phyloP scores from a whole-genome alignment of 2,329 filamentous ascomycete species.

The Neonectria faginata region DNA sequence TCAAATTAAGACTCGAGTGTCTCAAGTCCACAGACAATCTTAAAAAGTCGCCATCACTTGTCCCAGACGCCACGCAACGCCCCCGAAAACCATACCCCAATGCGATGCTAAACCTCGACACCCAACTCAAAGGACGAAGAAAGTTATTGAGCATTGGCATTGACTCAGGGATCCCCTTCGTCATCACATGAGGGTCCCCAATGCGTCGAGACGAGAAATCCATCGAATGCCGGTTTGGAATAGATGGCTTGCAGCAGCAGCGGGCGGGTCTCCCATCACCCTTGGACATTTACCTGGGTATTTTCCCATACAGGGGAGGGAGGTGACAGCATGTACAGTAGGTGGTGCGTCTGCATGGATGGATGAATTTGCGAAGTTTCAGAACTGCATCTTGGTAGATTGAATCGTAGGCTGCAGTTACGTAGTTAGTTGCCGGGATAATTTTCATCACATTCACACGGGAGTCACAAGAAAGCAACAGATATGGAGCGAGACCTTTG shows the following conservation, averaged over 20 bases:
- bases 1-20: neutral
- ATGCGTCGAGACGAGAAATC: slow-evolving; percentile 4
- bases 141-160: neutral
- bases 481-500: neutral
- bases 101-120: neutral
- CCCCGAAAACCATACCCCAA: neutral
- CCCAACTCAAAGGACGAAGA: neutral
- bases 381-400: slow-evolving; percentile 17
- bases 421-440: slow-evolving; percentile 18
- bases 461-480: slow-evolving; percentile 4
- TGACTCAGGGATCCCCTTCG: neutral
- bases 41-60: neutral
- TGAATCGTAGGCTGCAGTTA: slow-evolving; percentile 6
- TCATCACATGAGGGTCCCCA: neutral
- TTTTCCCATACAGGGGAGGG: slow-evolving; percentile 4
- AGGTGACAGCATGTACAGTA: slow-evolving; percentile 11
- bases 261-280: neutral
- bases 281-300: neutral
- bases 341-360: slow-evolving; percentile 27
- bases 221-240: slow-evolving; percentile 31
- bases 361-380: slow-evolving; percentile 36
- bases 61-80: neutral
- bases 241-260: slow-evolving; percentile 32
- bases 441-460: slow-evolving; percentile 17
- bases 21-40: neutral